Conservation (phyloP, 2,329 filamentous ascomycete genomes). For the Zarea fungicola region DNA sequence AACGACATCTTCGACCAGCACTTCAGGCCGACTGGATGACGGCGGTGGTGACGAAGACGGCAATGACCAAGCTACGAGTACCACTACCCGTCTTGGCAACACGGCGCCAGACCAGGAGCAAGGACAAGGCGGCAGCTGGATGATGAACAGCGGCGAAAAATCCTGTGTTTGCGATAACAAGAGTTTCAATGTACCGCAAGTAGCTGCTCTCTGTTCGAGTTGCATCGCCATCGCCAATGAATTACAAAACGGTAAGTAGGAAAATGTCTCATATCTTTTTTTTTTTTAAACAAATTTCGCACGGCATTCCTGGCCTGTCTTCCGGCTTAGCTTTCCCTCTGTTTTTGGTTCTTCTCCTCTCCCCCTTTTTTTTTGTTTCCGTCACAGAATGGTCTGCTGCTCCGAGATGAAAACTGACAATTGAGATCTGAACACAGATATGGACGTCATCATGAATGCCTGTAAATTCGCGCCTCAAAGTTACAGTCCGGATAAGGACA, state of each 20-base stretch:
- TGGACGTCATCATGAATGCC: conserved; percentile 30
- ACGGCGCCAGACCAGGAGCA: conserved; percentile 10
- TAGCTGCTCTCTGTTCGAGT: conserved; percentile 35
- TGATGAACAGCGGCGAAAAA: conserved; percentile 24
- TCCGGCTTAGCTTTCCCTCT: no score
- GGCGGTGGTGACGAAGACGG: not conserved
- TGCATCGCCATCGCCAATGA: conserved; percentile 30
- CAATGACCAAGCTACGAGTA: not conserved
- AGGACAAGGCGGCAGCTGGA: conserved; percentile 16
- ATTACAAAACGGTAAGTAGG: conserved; percentile 27
- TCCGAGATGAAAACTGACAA: not conserved
- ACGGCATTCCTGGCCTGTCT: no score
- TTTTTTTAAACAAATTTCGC: not conserved
- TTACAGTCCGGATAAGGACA: conserved; percentile 28
- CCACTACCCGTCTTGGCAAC: not conserved
- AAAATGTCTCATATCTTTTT: not conserved
- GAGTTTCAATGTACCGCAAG: conserved; percentile 34
- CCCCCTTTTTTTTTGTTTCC: not conserved
- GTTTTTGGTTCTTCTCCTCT: not conserved
- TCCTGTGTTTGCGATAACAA: conserved; percentile 33
- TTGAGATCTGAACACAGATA: conserved; percentile 22
- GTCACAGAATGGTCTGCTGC: not conserved
- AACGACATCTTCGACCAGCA: not conserved
- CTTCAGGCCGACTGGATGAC: not conserved
- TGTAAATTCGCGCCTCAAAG: conserved; percentile 29